phyloP scores from a whole-genome alignment of 2,329 filamentous ascomycete genomes.

The Alternaria panax region DNA sequence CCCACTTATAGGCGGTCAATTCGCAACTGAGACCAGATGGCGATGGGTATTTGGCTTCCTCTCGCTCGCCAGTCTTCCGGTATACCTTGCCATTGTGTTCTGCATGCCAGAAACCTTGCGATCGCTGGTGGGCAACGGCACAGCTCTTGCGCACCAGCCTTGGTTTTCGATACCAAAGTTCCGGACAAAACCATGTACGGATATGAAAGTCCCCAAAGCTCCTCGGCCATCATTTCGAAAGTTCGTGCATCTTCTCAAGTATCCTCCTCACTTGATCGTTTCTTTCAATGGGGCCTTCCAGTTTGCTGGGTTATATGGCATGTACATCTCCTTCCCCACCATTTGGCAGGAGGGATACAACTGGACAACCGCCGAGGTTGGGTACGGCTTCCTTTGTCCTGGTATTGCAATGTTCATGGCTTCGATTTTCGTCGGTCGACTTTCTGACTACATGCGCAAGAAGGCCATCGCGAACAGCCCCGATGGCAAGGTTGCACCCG shows the following conservation, averaged over 20 bases:
- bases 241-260: slow-evolving; percentile 36
- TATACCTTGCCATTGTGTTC: slow-evolving; percentile 45
- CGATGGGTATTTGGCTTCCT: slow-evolving; percentile 57
- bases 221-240: slow-evolving; percentile 34
- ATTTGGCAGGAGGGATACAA: slow-evolving; percentile 42
- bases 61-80: slow-evolving; percentile 33
- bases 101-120: slow-evolving; percentile 58
- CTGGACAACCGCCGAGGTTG: slow-evolving; percentile 46
- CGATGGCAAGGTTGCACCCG: slow-evolving; percentile 44
- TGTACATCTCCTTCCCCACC: slow-evolving; percentile 36
- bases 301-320: slow-evolving; percentile 38
- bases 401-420: slow-evolving; percentile 46
- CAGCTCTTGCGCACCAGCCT: slow-evolving; percentile 27
- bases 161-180: slow-evolving; percentile 39
- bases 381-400: slow-evolving; percentile 50
- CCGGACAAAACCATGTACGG: slow-evolving; percentile 24
- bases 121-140: slow-evolving; percentile 55
- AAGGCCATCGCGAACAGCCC: slow-evolving; percentile 32
- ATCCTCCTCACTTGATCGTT: slow-evolving; percentile 41
- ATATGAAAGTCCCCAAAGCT: slow-evolving; percentile 25
- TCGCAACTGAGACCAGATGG: slow-evolving; percentile 50
- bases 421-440: slow-evolving; percentile 49
- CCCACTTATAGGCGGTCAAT: slow-evolving; percentile 53
- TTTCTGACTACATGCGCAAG: slow-evolving; percentile 50
- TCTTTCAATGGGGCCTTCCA: slow-evolving; percentile 38